These are phyloP conservation scores for Pseudogymnoascus sp. DNA, from an alignment of 2,329 filamentous ascomycete genomes.

Conservation along the genomic window DNA sequence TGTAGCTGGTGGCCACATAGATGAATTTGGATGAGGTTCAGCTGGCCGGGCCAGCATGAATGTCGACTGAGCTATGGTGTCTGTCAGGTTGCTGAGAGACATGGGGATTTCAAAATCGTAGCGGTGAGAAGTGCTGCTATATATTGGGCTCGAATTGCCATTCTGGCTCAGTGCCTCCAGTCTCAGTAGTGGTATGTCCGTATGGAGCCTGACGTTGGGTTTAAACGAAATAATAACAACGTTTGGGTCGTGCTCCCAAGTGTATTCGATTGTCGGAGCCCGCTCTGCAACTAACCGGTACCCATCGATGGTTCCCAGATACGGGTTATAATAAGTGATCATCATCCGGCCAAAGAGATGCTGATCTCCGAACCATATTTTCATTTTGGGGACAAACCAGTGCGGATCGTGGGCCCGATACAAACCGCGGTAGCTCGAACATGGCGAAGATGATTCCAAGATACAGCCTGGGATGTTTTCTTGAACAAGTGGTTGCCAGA, in stretches of 20 bases:
- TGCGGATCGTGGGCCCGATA: constrained; percentile 69
- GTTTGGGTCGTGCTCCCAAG: constrained; percentile 59
- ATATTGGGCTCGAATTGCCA: constrained; percentile 18
- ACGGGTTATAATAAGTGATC: constrained; percentile 68
- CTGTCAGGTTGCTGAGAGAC: constrained; percentile 39
- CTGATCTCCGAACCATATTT: constrained; percentile 79
- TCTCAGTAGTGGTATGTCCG: constrained; percentile 65
- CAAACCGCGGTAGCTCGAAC: constrained; percentile 60
- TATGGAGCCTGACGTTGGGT: constrained; percentile 63
- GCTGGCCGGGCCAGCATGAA: constrained; percentile 59
- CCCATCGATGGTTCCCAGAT: constrained; percentile 70
- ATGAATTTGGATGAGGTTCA: constrained; percentile 35
- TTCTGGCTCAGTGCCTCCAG: constrained; percentile 34
- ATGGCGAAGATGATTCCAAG: constrained; percentile 52
- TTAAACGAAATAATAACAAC: constrained; percentile 69
- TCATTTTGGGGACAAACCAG: constrained; percentile 77
- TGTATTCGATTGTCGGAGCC: constrained; percentile 46
- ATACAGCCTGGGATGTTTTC: constrained; percentile 53
- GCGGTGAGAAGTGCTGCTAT: constrained; percentile 29
- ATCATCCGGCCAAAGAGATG: constrained; percentile 69
- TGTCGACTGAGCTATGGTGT: constrained; percentile 53
- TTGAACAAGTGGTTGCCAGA: constrained; percentile 69
- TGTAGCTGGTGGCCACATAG: constrained; percentile 69
- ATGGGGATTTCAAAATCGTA: constrained; percentile 48
- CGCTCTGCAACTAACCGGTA: constrained; percentile 68